Percentiles rank a stretch among this genome's conserved stretches.
Conservation (phyloP, 2,329 filamentous ascomycete genomes). For the Aureobasidium melanogenum region DNA sequence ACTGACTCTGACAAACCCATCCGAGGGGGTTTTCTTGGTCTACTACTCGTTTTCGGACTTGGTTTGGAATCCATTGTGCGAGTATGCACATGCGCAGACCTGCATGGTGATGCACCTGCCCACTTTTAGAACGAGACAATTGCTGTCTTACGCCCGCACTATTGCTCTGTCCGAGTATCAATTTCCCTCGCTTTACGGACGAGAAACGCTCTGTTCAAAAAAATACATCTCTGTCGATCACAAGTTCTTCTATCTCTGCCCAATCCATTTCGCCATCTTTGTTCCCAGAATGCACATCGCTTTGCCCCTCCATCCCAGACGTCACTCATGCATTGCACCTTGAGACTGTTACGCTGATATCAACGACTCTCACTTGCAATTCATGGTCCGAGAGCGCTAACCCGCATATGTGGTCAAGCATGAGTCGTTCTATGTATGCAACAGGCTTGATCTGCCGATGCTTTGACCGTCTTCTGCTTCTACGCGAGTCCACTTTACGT, state of each 20-base stretch:
- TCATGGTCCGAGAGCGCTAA: slow-evolving; percentile 2
- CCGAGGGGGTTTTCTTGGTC: background rate
- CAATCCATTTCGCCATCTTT: background rate
- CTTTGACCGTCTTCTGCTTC: slow-evolving; percentile 2
- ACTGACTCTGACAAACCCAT: background rate
- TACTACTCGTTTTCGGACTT: background rate
- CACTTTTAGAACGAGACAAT: background rate
- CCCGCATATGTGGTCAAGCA: background rate
- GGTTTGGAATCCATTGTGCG: background rate
- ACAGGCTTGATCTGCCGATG: slow-evolving; percentile 6
- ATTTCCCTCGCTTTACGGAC: background rate
- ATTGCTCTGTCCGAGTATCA: background rate
- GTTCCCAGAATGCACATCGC: background rate
- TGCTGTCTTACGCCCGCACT: background rate
- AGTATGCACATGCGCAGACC: background rate
- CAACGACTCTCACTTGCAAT: background rate
- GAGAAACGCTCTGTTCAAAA: background rate
- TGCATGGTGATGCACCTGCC: background rate
- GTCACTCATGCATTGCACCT: background rate
- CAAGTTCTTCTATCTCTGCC: background rate
- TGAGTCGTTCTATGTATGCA: slow-evolving; percentile 1
- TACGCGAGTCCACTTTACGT: background rate
- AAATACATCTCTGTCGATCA: background rate
- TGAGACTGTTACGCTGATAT: background rate
- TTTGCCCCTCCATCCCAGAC: background rate